Evolutionary conservation across 495 filamentous ascomycete species (phyloP), one percentile per base, ranked within the genome.

Genomic region (Penicillium crystallinum): DNA sequence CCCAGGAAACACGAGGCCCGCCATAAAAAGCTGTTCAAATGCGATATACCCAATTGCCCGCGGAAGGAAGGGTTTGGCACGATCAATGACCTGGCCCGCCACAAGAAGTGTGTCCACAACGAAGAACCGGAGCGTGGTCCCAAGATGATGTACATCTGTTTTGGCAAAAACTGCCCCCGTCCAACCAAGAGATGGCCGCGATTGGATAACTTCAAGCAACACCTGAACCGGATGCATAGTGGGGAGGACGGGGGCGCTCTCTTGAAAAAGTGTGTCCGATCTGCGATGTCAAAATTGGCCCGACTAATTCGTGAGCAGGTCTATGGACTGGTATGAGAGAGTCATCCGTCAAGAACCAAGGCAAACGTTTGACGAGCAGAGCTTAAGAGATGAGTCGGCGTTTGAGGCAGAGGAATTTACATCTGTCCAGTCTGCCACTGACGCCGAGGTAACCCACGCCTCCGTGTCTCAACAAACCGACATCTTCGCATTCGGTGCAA

Each of bases 141-240:
- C 37, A 77, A 77, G 29, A 81, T 83, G 57, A 78, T 77, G 15
- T 96, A 82, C 54, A 78, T 79, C 54, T 96, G 91, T 61, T 72
- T 74, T 49, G 76, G 86, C 6, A 76, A 68, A 39, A 64, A 72
- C 44, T 95, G 91, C 58, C 75, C 74, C 23, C 82, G 78, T 18
- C 84, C 81, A 46, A 72, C 77, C 15, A 97, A 97, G 70, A 73
- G 78, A 37, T 97, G 92, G 89, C 91, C 89, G 9, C 82, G 93
- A 7, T 67, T 87, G 45, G 93, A 98, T 66, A 98, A 98, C 57
- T 98, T 97, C 68, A 84, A 83, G 61, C 84, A 87, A 49, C 93
- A 98, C 59, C 75, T 95, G 38, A 78, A 77, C 50, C 81, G 87
- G n/a, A 85, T 93, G 62, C 92, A 98, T 68, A 62, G 66, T 18